A percentile compares a stretch with the other conserved stretches of the same genome.
These are phyloP conservation scores for Ensete ventricosum DNA, from an alignment of 176 grass and related monocot genomes.

Conservation along the genomic window DNA sequence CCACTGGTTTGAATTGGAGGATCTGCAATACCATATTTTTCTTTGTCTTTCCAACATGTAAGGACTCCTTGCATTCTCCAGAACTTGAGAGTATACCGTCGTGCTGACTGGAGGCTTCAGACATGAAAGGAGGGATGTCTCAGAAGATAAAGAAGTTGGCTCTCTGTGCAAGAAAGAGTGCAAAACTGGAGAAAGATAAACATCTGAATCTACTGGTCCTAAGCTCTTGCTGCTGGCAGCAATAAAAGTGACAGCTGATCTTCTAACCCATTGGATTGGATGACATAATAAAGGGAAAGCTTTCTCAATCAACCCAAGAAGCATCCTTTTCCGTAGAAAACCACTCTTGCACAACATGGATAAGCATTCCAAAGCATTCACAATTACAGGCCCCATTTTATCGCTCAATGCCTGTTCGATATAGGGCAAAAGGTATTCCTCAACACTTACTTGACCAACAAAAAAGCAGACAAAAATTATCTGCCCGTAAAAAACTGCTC, in stretches of 20 bases:
- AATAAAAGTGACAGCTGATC: slow-evolving; percentile 65
- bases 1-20: slow-evolving; percentile 35
- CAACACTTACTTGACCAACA: slow-evolving; percentile 89
- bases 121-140: slow-evolving; percentile 58
- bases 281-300: slow-evolving; percentile 63
- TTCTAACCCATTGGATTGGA: slow-evolving; percentile 91
- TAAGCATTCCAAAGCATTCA: slow-evolving; percentile 82
- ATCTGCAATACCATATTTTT: slow-evolving; percentile 41
- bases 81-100: slow-evolving; percentile 68
- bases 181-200: slow-evolving; percentile 76
- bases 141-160: slow-evolving; percentile 60
- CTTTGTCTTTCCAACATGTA: slow-evolving; percentile 48
- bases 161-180: slow-evolving; percentile 68
- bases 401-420: slow-evolving; percentile 88
- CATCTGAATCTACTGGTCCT: slow-evolving; percentile 79
- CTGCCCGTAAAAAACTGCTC: slow-evolving; percentile 75
- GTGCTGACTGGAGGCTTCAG: slow-evolving; percentile 81
- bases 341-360: slow-evolving; percentile 73
- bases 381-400: slow-evolving; percentile 73
- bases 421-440: slow-evolving; percentile 96
- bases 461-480: slow-evolving; percentile 92
- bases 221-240: slow-evolving; percentile 71
- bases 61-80: slow-evolving; percentile 63
- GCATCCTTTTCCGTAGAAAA: slow-evolving; percentile 75
- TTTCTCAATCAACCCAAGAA: slow-evolving; percentile 75